Base-by-base conservation (phyloP, 352 stramenopile species). In the Thraustochytrium sp. region DNA sequence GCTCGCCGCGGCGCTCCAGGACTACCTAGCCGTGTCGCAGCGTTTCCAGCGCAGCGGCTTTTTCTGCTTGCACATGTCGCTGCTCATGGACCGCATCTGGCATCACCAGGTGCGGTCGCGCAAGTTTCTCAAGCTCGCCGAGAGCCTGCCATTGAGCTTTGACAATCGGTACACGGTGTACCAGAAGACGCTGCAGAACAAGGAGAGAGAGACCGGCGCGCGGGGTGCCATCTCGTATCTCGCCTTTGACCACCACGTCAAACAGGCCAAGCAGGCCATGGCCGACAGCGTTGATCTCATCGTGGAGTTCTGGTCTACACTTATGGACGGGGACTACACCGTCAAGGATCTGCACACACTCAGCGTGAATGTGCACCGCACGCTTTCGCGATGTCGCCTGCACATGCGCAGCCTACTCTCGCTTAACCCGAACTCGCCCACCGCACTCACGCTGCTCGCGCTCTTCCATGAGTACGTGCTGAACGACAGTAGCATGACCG, bases 11-110 rank as follows among this genome's bases (percentile, higher is more conserved):
- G 74, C 54, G 18, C 36, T 38, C 16, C 29, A 53, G 16, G 74
- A 68, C 21, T 82, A 82, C 13, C 16, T 73, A 55, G 0, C 13
- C 3, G 29, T 34, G 8, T 51, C 74, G 0, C 23, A 34, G 26
- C 49, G 74, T 9, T 51, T 82, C n/a, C 5, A 3, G 8, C 23
- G 53, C 74, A 63, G 42, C 55, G 74, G 74, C 16, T 82, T 82
- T 34, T 82, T 73, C 55, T 46, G 31, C 61, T 18, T 82, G 51
- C 74, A 82, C 74, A 21, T 54, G 4, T 82, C 74, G 1, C 38
- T 82, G 23, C 53, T 82, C n/a, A 73, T 82, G 74, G 74, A 82
- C 18, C 51, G 74, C 11, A 76, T 82, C 31, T 82, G 74, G 74
- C n/a, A 55, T 5, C 74, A 82, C 46, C 13, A 73, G 8, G 53